Evolutionary conservation across 2,329 filamentous ascomycete genomes (phyloP).

Genomic region (Penicillium freii): DNA sequence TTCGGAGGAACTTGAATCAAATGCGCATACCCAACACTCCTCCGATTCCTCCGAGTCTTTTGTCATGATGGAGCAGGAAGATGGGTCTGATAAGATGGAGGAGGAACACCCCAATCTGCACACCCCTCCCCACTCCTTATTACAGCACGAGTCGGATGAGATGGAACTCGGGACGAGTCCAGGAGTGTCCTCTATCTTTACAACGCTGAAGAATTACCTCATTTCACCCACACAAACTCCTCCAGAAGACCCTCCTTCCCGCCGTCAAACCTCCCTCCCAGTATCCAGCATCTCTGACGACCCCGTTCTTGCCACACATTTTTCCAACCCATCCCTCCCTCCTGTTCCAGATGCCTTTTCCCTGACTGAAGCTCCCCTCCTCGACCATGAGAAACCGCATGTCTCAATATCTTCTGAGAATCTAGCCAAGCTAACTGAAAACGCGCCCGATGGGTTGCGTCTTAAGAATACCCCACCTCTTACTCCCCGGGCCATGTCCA

Average conservation of each 20-base stretch:
- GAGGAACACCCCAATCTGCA: slow-evolving; percentile 37
- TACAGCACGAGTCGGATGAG: slow-evolving; percentile 45
- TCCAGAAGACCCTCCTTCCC: slow-evolving; percentile 36
- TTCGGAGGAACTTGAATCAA: slow-evolving; percentile 16
- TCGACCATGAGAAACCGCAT: slow-evolving; percentile 44
- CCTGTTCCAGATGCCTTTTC: slow-evolving; percentile 48
- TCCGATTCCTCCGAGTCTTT: slow-evolving; percentile 40
- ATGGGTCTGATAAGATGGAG: slow-evolving; percentile 34
- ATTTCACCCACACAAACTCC: slow-evolving; percentile 30
- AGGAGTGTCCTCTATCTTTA: slow-evolving; percentile 45
- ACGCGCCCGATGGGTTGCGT: slow-evolving; percentile 57
- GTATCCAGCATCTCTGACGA: slow-evolving; percentile 64
- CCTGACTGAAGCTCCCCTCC: slow-evolving; percentile 53
- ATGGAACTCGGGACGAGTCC: slow-evolving; percentile 40
- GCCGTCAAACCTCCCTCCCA: slow-evolving; percentile 53
- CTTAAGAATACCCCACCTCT: slow-evolving; percentile 90
- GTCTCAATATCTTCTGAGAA: slow-evolving; percentile 46
- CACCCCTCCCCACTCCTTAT: slow-evolving; percentile 46
- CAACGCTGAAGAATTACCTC: slow-evolving; percentile 47
- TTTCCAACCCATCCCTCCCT: slow-evolving; percentile 65
- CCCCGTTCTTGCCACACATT: slow-evolving; percentile 64
- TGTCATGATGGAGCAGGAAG: slow-evolving; percentile 43
- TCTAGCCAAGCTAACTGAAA: slow-evolving; percentile 74
- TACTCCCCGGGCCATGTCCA: slow-evolving; percentile 81
- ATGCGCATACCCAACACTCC: slow-evolving; percentile 13